Base-by-base conservation (phyloP, 768 basidiomycete genomes). In the Mycena rebaudengoi region DNA sequence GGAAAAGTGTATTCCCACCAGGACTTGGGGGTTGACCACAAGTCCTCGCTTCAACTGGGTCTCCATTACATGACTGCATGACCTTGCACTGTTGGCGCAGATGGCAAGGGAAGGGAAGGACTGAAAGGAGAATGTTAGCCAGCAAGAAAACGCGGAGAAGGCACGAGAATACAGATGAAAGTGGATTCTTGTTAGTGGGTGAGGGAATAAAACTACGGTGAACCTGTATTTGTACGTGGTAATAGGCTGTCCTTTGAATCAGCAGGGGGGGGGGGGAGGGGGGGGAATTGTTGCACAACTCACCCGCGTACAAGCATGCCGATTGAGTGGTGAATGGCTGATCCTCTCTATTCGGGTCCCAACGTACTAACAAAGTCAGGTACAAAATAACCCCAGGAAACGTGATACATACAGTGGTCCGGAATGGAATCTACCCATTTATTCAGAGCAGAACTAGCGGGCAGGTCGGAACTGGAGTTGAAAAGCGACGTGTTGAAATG, bases 21-120 rank as follows among this genome's bases (percentile, higher is more conserved):
- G 29, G 20, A 39, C 45, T 29, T 56, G 57, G 1, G 50, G 58
- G 43, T 59, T 46, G 11, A 50, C 52, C 23, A 65, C 20, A 23
- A 62, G 32, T 14, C 64, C 45, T 14, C 35, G 35, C 69, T 71
- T 61, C 26, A 70, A 43, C 45, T 80, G 78, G 16, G 77, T 74
- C 59, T 89, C 87, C 57, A 87, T 72, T n/a, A 91, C 80, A 54
- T 86, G 87, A 21, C 81, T 80, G 41, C 81, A 85, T 0, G 87
- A 87, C 8, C 89, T 79, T 1, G 89, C 86, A 4, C 89, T 80
- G 35, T 89, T 90, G 26, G 86, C 83, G 71, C 88, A 90, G 54
- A 90, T 90, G 0, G 88, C 87, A 8, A 90, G 80, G 0, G 88
- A 89, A 1, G 89, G 88, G 69, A 88, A 85, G 1, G 81, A 78